These are phyloP conservation scores for Eucalyptus pumila DNA, from an alignment of 345 rosid genomes.

Conservation along the genomic window DNA sequence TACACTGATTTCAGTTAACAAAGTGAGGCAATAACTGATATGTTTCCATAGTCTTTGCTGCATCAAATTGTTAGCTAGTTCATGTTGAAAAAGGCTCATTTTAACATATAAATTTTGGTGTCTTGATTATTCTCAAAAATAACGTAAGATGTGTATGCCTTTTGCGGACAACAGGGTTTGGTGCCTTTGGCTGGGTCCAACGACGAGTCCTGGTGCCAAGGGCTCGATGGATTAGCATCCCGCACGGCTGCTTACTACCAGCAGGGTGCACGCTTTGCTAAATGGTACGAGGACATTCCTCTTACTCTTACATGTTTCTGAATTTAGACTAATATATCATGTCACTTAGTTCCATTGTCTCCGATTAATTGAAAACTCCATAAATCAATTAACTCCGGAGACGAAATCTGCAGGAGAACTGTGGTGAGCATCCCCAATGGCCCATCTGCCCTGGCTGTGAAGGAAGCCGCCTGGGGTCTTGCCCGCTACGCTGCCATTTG, in stretches of 20 bases:
- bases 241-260: conserved; percentile 97
- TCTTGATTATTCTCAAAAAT: neutral
- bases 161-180: conserved; percentile 58
- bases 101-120: neutral
- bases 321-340: neutral
- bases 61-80: neutral
- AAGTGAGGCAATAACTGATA: neutral
- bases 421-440: conserved; percentile 99
- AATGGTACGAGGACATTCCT: conserved; percentile 43
- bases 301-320: neutral
- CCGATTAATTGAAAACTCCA: neutral
- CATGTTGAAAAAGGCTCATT: neutral
- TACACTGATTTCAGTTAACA: neutral
- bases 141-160: neutral
- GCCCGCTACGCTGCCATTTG: conserved; percentile 95
- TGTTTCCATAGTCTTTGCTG: neutral
- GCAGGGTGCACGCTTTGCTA: conserved; percentile 98
- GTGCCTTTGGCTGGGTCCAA: conserved; percentile 91
- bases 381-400: neutral
- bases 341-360: neutral
- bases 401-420: conserved; percentile 58
- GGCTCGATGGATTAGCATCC: conserved; percentile 93
- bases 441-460: conserved; percentile 87
- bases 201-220: conserved; percentile 98
- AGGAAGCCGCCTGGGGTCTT: conserved; percentile 99